Base-by-base conservation (phyloP, 2,329 filamentous ascomycete genomes). In the Fusarium brevicatenulatum region DNA sequence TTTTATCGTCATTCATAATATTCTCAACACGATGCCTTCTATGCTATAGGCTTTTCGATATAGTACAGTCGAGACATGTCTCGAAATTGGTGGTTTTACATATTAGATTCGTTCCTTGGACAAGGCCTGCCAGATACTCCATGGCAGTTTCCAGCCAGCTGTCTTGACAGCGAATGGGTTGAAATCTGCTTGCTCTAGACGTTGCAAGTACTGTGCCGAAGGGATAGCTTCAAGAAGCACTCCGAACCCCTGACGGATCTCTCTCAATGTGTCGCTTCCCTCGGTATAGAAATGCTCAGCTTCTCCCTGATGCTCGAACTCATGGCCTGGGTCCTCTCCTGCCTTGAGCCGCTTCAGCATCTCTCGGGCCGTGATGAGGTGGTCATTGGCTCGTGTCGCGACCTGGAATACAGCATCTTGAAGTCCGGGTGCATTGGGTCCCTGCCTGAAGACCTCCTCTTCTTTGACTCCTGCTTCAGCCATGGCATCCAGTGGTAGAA, bases 371-470 rank as follows among this genome's bases (percentile, higher is more conserved):
- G 95, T 98, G 75, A 98, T 97, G 39, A 99, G 86, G 82, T 99
- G 96, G 80, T 99, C 96, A 78, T 97, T 97, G 11, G 96, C 96
- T 42, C 95, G 90, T 0, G 96, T 99, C 1, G 96, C 96, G 19
- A 99, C 94, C 8, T 90, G 88, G 82, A 98, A 99, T 2, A 98
- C 90, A 7, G 95, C 95, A 81, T 99, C 95, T 68, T 93, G 91
- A 23, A 98, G 86, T 0, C 95, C 95, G 1, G 90, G 86, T 0
- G 95, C 95, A n/a, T 89, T 84, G 0, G 92, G 91, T 0, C 95
- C 95, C 46, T 91, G 87, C 13, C 95, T 89, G 67, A 97, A 93
- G 0, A 99, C 92, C 47, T 97, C 93, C 80, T 99, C 96, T 80
- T 98, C 95, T 58, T 90, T 90, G 2, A 98, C 88, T 3, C 91